These are phyloP conservation scores for Colletotrichum somersetense DNA, from an alignment of 2,329 filamentous ascomycete species.

Conservation along the genomic window DNA sequence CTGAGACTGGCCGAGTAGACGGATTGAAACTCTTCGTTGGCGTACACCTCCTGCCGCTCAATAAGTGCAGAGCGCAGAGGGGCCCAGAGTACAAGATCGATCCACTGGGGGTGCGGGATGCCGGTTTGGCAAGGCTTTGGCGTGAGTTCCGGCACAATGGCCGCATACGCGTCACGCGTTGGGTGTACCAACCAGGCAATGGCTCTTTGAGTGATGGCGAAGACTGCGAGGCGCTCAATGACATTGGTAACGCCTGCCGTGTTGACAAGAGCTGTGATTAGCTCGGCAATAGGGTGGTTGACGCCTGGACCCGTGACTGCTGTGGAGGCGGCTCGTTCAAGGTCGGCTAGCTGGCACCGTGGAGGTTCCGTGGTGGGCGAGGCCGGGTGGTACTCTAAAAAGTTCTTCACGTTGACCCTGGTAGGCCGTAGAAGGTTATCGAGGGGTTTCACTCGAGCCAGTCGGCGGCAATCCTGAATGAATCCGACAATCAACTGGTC, in stretches of 20 bases:
- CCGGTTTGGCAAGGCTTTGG: slow-evolving; percentile 48
- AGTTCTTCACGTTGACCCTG: slow-evolving; percentile 51
- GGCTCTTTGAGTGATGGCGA: slow-evolving; percentile 50
- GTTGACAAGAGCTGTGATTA: slow-evolving; percentile 49
- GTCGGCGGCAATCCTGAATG: slow-evolving; percentile 52
- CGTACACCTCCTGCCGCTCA: slow-evolving; percentile 52
- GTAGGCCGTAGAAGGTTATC: slow-evolving; percentile 50
- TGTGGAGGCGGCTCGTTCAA: slow-evolving; percentile 40
- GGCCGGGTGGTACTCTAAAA: slow-evolving; percentile 49
- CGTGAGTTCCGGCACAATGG: slow-evolving; percentile 44
- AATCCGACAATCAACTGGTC: slow-evolving; percentile 53
- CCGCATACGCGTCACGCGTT: slow-evolving; percentile 47
- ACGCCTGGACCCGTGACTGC: not conserved
- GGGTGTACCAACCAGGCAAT: slow-evolving; percentile 50
- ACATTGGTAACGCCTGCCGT: slow-evolving; percentile 46
- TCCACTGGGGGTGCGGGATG: slow-evolving; percentile 49
- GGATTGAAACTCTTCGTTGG: slow-evolving; percentile 53
- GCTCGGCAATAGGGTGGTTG: slow-evolving; percentile 49
- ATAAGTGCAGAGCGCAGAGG: slow-evolving; percentile 53
- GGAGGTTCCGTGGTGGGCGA: slow-evolving; percentile 32
- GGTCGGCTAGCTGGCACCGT: slow-evolving; percentile 38
- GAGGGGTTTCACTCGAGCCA: slow-evolving; percentile 47
- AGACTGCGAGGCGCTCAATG: slow-evolving; percentile 51
- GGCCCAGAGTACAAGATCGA: slow-evolving; percentile 51
- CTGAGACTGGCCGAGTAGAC: slow-evolving; percentile 52